Percentiles rank a stretch among this genome's conserved stretches.
phyloP scores from a whole-genome alignment of 1,284 basidiomycete species.

The Ganoderma sp. region DNA sequence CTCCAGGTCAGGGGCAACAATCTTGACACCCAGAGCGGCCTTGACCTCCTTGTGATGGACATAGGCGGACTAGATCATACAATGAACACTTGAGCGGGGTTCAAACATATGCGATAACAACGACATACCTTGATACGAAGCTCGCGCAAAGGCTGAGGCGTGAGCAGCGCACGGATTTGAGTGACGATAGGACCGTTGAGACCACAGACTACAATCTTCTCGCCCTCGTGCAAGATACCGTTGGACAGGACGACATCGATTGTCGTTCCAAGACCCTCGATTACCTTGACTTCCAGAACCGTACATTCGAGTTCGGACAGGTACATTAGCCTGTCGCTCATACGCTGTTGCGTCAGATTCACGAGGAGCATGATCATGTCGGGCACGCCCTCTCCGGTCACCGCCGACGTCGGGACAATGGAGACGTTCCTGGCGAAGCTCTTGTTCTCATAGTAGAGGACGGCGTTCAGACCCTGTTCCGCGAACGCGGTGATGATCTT shows the following conservation, averaged over 20 bases:
- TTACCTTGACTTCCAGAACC: slow-evolving; percentile 99
- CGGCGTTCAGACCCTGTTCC: slow-evolving; percentile 96
- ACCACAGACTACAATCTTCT: slow-evolving; percentile 96
- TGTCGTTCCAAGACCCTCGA: slow-evolving; percentile 98
- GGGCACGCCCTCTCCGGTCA: slow-evolving; percentile 99
- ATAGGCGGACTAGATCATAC: slow-evolving; percentile 77
- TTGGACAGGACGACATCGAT: slow-evolving; percentile 98
- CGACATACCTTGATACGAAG: slow-evolving; percentile 86
- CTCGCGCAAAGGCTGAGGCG: slow-evolving; percentile 96
- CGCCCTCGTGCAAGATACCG: slow-evolving; percentile 91
- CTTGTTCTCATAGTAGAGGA: slow-evolving; percentile 98
- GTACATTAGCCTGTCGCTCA: slow-evolving; percentile 99
- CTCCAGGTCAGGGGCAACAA: slow-evolving; percentile 94
- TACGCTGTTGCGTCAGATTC: slow-evolving; percentile 96
- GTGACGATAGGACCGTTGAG: slow-evolving; percentile 98
- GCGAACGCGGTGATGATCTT: slow-evolving; percentile 94
- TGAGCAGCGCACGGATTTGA: slow-evolving; percentile 91
- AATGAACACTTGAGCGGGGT: background rate
- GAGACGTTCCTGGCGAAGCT: slow-evolving; percentile 94
- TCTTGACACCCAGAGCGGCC: slow-evolving; percentile 97
- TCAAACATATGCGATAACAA: slow-evolving; percentile 27
- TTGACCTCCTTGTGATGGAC: slow-evolving; percentile 99
- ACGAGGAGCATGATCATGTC: slow-evolving; percentile 99
- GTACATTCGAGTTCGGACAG: slow-evolving; percentile 98
- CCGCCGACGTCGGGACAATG: slow-evolving; percentile 96